Conservation (phyloP, 768 basidiomycete species). For the Phallus indusiatus region DNA sequence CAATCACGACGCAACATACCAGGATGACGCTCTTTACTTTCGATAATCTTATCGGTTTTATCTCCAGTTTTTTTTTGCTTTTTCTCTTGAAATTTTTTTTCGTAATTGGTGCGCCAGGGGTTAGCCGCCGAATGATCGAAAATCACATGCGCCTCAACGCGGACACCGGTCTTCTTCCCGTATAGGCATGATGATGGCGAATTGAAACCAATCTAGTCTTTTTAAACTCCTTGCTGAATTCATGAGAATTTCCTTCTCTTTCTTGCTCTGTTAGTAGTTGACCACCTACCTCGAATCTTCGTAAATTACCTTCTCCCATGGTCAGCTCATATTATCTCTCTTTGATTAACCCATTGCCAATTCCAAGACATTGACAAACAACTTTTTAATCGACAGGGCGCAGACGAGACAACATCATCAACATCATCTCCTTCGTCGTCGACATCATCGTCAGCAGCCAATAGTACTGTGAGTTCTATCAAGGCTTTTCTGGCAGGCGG, state of each 20-base stretch:
- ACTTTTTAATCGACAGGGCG: background rate
- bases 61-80: background rate
- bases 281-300: background rate
- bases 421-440: background rate
- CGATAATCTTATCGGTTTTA: too few relatives aligned
- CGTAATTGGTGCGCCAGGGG: background rate
- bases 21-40: too few relatives aligned
- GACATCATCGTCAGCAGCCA: background rate
- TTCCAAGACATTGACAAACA: background rate
- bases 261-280: background rate
- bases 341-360: too few relatives aligned
- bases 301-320: background rate
- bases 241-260: background rate
- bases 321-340: background rate
- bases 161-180: background rate
- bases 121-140: background rate
- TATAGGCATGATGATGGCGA: too few relatives aligned
- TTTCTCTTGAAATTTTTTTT: background rate
- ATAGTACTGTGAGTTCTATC: constrained; percentile 27
- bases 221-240: background rate
- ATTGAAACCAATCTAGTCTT: background rate
- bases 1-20: too few relatives aligned
- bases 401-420: constrained; percentile 1
- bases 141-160: background rate
- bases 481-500: constrained; percentile 95